Percentiles rank a stretch among this genome's conserved stretches.
Evolutionary conservation across 306 rosid species (phyloP).

Genomic region (Parietaria judaica): DNA sequence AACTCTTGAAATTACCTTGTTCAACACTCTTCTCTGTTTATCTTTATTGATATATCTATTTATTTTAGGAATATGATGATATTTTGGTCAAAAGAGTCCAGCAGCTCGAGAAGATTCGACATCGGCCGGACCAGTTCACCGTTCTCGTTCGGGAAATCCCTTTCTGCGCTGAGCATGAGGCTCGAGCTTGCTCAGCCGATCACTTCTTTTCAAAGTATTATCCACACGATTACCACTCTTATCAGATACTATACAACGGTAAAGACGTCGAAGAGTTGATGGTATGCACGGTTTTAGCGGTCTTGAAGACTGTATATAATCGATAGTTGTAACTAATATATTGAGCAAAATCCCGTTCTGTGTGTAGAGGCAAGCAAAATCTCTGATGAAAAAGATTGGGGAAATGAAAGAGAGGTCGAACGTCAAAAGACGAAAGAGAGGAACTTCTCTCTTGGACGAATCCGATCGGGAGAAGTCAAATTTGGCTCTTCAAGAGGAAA

Average conservation of each 20-base stretch:
- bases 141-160: constrained; percentile 77
- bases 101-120: constrained; percentile 43
- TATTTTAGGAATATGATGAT: constrained; percentile 61
- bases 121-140: constrained; percentile 74
- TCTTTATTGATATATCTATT: too few species aligned
- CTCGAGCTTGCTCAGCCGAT: constrained; percentile 50
- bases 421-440: constrained; percentile 26
- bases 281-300: constrained; percentile 34
- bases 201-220: constrained; percentile 70
- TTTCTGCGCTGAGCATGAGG: constrained; percentile 55
- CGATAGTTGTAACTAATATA: constrained; percentile 4
- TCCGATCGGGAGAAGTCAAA: constrained; percentile 33
- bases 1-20: neutral
- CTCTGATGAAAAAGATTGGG: constrained; percentile 42
- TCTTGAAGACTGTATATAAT: neutral
- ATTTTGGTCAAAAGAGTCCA: constrained; percentile 58
- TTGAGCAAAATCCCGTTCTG: constrained; percentile 26
- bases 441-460: constrained; percentile 31
- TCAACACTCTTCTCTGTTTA: constrained; percentile 8
- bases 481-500: constrained; percentile 51
- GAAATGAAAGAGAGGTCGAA: constrained; percentile 33
- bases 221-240: constrained; percentile 54
- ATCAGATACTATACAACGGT: constrained; percentile 49
- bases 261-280: constrained; percentile 46
- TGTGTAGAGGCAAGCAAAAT: constrained; percentile 56